Evolutionary conservation across 2,329 filamentous ascomycete species (phyloP).

Genomic region (Paecilomyces sp.): DNA sequence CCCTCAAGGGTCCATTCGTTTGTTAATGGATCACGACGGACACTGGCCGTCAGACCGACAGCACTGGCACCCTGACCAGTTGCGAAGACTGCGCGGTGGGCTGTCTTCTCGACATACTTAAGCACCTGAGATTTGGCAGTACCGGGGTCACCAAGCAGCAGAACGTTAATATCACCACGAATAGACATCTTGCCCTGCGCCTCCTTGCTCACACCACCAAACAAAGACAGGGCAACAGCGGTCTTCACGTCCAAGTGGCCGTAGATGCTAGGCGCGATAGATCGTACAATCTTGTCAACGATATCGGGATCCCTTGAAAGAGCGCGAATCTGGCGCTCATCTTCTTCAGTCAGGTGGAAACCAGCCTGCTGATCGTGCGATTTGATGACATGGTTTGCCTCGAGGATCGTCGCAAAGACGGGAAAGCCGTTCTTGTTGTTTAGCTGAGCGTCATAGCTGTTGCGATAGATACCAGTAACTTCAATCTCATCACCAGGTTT

Average conservation of each 20-base stretch:
- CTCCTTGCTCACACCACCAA: conserved; percentile 87
- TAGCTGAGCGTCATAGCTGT: conserved; percentile 94
- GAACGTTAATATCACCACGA: conserved; percentile 94
- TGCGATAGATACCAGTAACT: conserved; percentile 91
- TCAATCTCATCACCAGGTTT: conserved; percentile 98
- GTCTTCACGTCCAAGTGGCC: conserved; percentile 97
- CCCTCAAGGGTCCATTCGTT: conserved; percentile 97
- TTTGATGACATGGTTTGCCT: conserved; percentile 96
- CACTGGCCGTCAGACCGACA: conserved; percentile 93
- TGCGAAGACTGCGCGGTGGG: conserved; percentile 92
- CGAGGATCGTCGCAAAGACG: conserved; percentile 93
- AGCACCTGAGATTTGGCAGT: conserved; percentile 97
- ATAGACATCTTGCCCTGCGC: conserved; percentile 85
- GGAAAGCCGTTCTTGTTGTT: conserved; percentile 99
- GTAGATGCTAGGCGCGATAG: conserved; percentile 95
- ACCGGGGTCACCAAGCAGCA: conserved; percentile 92
- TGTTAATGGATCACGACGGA: conserved; percentile 89
- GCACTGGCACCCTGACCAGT: conserved; percentile 96
- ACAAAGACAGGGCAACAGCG: conserved; percentile 85
- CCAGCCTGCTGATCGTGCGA: conserved; percentile 95
- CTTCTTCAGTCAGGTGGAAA: conserved; percentile 89
- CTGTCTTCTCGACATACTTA: conserved; percentile 97
- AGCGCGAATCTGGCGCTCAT: conserved; percentile 82
- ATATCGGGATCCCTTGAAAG: conserved; percentile 87
- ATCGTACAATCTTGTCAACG: conserved; percentile 84